phyloP scores from a whole-genome alignment of 106 monocot genomes.

The Dendrobium catenatum region DNA sequence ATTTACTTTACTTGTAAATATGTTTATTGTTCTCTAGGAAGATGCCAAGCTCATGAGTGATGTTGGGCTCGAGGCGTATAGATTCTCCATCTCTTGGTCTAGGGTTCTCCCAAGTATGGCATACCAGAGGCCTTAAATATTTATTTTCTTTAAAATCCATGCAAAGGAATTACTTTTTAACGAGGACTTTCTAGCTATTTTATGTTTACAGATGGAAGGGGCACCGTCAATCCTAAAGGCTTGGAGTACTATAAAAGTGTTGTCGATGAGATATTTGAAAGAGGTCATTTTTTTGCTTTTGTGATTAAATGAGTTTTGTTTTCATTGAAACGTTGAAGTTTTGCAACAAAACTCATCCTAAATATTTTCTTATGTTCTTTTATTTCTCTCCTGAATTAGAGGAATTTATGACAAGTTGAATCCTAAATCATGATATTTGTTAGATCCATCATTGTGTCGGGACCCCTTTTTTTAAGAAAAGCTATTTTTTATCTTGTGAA shows the following conservation, averaged over 20 bases:
- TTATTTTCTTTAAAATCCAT: not conserved
- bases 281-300: slow-evolving; percentile 14
- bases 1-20: not conserved
- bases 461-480: too few species aligned
- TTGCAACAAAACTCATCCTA: not conserved
- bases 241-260: slow-evolving; percentile 40
- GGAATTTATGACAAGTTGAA: not conserved
- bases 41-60: slow-evolving; percentile 47
- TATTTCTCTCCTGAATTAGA: not conserved
- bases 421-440: not conserved
- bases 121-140: not conserved
- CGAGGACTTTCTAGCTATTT: not conserved
- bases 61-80: slow-evolving; percentile 33
- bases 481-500: not conserved
- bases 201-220: slow-evolving; percentile 35
- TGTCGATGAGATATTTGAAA: slow-evolving; percentile 28
- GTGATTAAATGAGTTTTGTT: not conserved
- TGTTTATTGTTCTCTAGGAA: slow-evolving; percentile 22
- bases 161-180: not conserved
- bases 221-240: slow-evolving; percentile 37
- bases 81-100: slow-evolving; percentile 53
- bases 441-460: too few species aligned
- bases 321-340: not conserved
- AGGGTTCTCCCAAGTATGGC: slow-evolving; percentile 38
- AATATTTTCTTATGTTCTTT: not conserved